Evolutionary conservation across 2,329 filamentous ascomycete species (phyloP), one percentile per base, ranked within the genome.

Genomic region (Penicillium sp.): DNA sequence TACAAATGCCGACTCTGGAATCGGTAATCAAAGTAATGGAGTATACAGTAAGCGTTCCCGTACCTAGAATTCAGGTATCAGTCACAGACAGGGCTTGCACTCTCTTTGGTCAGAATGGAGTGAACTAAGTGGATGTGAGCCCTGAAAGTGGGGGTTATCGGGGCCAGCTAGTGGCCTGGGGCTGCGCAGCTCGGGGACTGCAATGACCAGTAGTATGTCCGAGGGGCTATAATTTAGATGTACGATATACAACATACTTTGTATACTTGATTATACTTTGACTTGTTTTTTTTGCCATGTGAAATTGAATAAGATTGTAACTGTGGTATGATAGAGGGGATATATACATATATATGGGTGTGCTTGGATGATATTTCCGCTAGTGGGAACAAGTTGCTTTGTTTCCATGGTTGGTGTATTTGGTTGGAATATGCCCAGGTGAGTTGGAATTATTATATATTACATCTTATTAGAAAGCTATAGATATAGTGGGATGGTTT

Each of bases 71-170:
- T 58, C 56, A 58, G 51, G 56, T 58, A 58, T 55, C 56, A 50
- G 60, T 53, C 55, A 65, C 62, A 65, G 57, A 50, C 59, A 62
- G 54, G 52, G 46, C 49, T 48, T 33, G 59, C 21, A 53, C 31
- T 64, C 61, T 67, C 64, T 65, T 63, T 67, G 64, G 65, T 57
- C 51, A 25, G 23, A 57, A 52, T 10, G 38, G 52, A 45, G 51
- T 54, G 55, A 64, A 66, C 65, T 62, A 65, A 64, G 65, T 67
- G 65, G 63, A 61, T 64, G 57, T 59, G 60, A 67, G 65, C 64
- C 64, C 64, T 67, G 65, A 66, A 67, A 62, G 65, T 67, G 65
- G 65, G 65, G 54, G 40, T 15, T 2, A 49, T 40, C 23, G 40
- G 40, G 29, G 29, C 27, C 29, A 35, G 37, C 52, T 62, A 50